These are phyloP conservation scores for Simmondsia chinensis DNA, from an alignment of 148 eudicot species.

Conservation along the genomic window DNA sequence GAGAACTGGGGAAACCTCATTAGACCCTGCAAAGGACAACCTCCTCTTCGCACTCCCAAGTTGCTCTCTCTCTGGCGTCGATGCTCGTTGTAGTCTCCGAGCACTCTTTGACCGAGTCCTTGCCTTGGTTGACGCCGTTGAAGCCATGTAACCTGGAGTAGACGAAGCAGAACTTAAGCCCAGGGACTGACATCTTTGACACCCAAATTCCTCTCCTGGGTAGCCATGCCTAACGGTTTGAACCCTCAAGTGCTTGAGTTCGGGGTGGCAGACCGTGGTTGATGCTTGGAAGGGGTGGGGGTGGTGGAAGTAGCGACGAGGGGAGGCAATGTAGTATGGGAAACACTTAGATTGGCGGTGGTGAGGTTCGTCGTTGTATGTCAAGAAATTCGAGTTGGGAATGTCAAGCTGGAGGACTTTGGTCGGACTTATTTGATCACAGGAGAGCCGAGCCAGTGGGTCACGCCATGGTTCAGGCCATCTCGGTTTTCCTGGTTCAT, in stretches of 20 bases:
- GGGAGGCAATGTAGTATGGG: conserved; percentile 17
- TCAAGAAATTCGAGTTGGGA: conserved; percentile 6
- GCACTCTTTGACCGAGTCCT: conserved; percentile 47
- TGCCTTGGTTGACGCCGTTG: conserved; percentile 72
- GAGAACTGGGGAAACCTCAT: conserved; percentile 26
- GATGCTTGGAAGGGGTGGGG: conserved; percentile 16
- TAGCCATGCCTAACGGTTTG: conserved; percentile 36
- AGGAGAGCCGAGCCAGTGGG: conserved; percentile 26
- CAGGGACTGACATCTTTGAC: conserved; percentile 25
- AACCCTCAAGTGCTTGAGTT: conserved; percentile 19
- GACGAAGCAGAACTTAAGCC: conserved; percentile 16
- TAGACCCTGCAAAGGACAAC: conserved; percentile 26
- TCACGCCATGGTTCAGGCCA: conserved; percentile 14
- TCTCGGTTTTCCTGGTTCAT: conserved; percentile 11
- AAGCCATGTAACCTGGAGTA: conserved; percentile 84
- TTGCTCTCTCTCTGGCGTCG: conserved; percentile 36
- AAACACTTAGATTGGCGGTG: conserved; percentile 8
- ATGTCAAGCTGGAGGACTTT: conserved; percentile 35
- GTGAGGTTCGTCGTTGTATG: conserved; percentile 3
- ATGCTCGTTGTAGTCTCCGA: conserved; percentile 50
- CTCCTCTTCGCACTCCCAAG: conserved; percentile 38
- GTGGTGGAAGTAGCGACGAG: conserved; percentile 10
- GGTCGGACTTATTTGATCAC: conserved; percentile 32
- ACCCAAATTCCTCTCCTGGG: conserved; percentile 18
- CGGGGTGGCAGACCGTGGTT: conserved; percentile 20